Evolutionary conservation across 768 basidiomycete genomes (phyloP), one percentile per base, ranked within the genome.

Genomic region (Lepiota venenata): DNA sequence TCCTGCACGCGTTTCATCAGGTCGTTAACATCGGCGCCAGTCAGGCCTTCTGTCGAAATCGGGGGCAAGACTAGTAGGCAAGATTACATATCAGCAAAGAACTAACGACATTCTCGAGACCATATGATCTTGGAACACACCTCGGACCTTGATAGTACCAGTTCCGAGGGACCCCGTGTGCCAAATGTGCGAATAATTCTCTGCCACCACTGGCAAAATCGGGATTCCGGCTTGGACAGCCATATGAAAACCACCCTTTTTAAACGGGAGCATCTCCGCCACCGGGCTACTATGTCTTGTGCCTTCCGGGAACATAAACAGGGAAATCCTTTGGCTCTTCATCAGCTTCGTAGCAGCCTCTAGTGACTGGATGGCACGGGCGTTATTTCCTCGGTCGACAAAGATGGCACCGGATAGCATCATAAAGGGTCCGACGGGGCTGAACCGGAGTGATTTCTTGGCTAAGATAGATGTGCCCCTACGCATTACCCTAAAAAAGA

Each of bases 191-290:
- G 91, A 91, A 67, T 98, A 99, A 69, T 98, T 98, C 74, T 98
- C 93, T 48, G 85, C 84, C 2, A 98, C 87, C 48, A 99, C 81
- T 5, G 97, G 96, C 27, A 91, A 81, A 63, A 99, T 87, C 5
- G 97, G 96, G 43, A 98, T 80, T 27, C 88, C 84, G 11, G 92
- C 85, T 70, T 94, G 87, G 21, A 98, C 79, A 25, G 97, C 97
- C 47, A 98, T 80, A 66, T 98, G 94, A 78, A 98, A 98, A 2
- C 93, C 95, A 38, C 97, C 97, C 70, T 98, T 99, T 78, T 99
- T 99, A 76, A 99, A 87, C 2, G 92, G 88, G 4, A 90, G 76
- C 66, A 99, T 71, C 29, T 81, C 78, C 7, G 88, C 80, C 29
- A 76, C 71, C 57, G 85, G 75, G 18, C 79, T 78, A 54, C 80